Percentiles rank a stretch among this genome's conserved stretches.
Evolutionary conservation across 169 alveolate species (phyloP).

Genomic region (Cyclospora cayetanensis): DNA sequence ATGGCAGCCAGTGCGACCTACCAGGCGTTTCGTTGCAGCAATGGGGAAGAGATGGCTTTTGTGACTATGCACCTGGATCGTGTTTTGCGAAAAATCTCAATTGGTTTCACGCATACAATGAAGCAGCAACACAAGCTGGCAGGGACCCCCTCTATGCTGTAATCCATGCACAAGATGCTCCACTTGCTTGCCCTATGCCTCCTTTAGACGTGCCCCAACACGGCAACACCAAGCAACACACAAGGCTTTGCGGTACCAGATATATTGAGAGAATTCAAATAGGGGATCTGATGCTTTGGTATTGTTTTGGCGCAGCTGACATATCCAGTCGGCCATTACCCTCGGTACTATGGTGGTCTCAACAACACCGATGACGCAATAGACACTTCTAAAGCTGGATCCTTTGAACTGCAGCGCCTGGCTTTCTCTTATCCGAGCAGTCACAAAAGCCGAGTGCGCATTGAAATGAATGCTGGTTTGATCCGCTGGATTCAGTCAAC

Average conservation of each 20-base stretch:
- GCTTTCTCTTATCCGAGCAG: conserved; percentile 45
- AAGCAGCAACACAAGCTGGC: conserved; percentile 27
- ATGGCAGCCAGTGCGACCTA: conserved; percentile 44
- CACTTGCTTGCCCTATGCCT: too few relatives aligned
- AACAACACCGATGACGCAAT: conserved; percentile 27
- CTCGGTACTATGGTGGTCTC: conserved; percentile 41
- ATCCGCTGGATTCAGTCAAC: conserved; percentile 67
- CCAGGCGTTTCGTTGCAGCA: conserved; percentile 61
- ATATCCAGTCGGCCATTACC: conserved; percentile 50
- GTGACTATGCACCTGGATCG: conserved; percentile 24
- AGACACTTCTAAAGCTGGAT: conserved; percentile 45
- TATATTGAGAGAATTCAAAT: too few relatives aligned
- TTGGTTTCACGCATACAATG: conserved; percentile 52
- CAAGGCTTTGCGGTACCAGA: too few relatives aligned
- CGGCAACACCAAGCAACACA: too few relatives aligned
- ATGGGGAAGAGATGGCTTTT: conserved; percentile 64
- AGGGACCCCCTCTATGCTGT: conserved; percentile 53
- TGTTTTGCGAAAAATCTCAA: conserved; percentile 53
- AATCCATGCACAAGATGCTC: not conserved
- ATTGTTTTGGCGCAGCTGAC: conserved; percentile 19
- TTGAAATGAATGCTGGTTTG: conserved; percentile 61
- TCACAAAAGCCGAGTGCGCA: conserved; percentile 51
- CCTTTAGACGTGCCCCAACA: too few relatives aligned
- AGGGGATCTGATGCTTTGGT: not conserved
- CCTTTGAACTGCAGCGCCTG: conserved; percentile 55